Evolutionary conservation across 75 land plant species (phyloP), one percentile per base, ranked within the genome.

Genomic region (Isoetes taiwanensis): DNA sequence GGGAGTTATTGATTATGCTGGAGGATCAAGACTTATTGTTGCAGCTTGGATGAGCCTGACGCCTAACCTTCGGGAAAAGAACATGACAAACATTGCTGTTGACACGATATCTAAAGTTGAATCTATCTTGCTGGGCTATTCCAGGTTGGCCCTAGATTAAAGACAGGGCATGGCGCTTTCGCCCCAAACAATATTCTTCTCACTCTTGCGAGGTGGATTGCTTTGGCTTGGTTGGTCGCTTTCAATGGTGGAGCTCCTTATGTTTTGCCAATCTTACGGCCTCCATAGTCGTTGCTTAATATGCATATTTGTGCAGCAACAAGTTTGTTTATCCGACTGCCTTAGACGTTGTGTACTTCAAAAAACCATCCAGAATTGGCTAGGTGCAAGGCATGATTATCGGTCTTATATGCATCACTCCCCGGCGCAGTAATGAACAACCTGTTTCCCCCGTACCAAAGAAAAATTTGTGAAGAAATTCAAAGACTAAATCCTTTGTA

Each of bases 1-100:
- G 72, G 80, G 80, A 1, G 72, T 77, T 26, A 65, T 77, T 19
- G 80, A 77, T 52, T 77, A 64, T 63, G 46, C 80, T 30, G 80
- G 80, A 0, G 80, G 80, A 2, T 77, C 50, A 6, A 23, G 50
- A 19, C 23, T 46, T 46, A 23, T 46, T 6, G 50, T 23, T 46
- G 50, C 50, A 19, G 16, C 16, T 16, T 46, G 50, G 50, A 23
- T 46, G 25, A 46, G 50, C 4, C 6, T n/a, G 4, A 6, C n/a
- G 8, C 50, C 16, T 19, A 19, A 6, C n/a, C n/a, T n/a, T n/a
- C n/a, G n/a, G n/a, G n/a, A n/a, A n/a, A n/a, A n/a, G n/a, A n/a
- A n/a, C n/a, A n/a, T n/a, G n/a, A n/a, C n/a, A n/a, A n/a, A n/a
- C n/a, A n/a, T n/a, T n/a, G n/a, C n/a, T n/a, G n/a, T n/a, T n/a